Conservation (phyloP, 192 early-diverging fungal species). For the Jimgerdemannia lactiflua region DNA sequence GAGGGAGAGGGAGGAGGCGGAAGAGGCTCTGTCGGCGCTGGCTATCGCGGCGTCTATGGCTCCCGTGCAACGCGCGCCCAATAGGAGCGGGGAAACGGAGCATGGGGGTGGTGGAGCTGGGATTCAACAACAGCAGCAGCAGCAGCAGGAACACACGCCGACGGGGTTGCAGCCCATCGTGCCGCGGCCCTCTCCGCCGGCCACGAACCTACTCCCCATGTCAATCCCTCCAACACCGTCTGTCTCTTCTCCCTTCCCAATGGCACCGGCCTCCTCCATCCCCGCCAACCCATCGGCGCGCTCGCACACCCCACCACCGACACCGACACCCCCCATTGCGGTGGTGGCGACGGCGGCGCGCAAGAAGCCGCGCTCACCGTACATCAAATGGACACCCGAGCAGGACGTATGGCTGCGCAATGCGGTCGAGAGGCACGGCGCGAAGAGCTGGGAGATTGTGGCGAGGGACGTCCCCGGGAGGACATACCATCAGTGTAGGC, state of each 20-base stretch:
- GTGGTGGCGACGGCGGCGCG: too few relatives aligned
- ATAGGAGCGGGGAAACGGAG: background rate
- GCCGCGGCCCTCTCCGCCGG: background rate
- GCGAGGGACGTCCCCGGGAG: slow-evolving; percentile 31
- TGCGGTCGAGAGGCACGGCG: slow-evolving; percentile 26
- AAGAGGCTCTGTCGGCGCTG: background rate
- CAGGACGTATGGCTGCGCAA: slow-evolving; percentile 34
- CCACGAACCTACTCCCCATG: background rate
- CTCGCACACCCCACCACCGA: background rate
- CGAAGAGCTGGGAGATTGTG: slow-evolving; percentile 38
- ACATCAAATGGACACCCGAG: slow-evolving; percentile 31
- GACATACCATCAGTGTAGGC: slow-evolving; percentile 42
- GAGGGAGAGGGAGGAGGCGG: background rate
- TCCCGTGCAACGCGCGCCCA: background rate
- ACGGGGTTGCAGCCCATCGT: background rate
- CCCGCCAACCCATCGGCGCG: too few relatives aligned
- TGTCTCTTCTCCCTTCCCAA: too few relatives aligned
- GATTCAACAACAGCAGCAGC: background rate
- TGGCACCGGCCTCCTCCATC: background rate
- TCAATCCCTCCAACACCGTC: background rate
- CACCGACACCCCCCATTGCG: background rate
- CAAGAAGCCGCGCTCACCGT: slow-evolving; percentile 19
- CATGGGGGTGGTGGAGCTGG: background rate
- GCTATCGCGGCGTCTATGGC: background rate
- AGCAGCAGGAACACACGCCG: background rate